phyloP scores from a whole-genome alignment of 1,284 basidiomycete species.

The Rhodotorula glutinis region DNA sequence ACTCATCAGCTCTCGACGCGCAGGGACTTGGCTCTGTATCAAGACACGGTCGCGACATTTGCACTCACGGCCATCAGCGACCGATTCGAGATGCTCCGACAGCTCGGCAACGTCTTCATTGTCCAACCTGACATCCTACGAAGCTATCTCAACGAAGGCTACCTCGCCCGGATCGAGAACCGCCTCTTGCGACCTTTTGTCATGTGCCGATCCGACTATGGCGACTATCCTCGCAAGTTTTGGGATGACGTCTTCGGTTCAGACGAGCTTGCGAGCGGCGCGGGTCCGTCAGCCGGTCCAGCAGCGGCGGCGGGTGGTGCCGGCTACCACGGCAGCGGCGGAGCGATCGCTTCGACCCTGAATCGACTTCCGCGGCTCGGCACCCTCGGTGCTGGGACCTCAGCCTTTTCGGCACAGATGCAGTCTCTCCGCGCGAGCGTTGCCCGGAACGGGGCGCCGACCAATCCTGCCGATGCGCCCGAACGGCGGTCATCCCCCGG shows the following conservation, averaged over 20 bases:
- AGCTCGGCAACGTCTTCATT: constrained; percentile 95
- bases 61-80: constrained; percentile 78
- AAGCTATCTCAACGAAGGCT: constrained; percentile 81
- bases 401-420: constrained; percentile 3
- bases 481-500: not conserved
- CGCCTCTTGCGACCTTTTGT: constrained; percentile 86
- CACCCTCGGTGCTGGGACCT: not conserved
- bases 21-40: constrained; percentile 94
- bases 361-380: not conserved
- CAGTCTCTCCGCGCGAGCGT: not conserved
- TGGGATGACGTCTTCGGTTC: constrained; percentile 41
- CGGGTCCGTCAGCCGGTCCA: not conserved
- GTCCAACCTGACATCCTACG: constrained; percentile 88
- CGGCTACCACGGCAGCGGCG: not conserved
- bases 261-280: not conserved
- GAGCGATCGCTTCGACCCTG: not conserved
- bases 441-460: not conserved
- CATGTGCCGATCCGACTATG: constrained; percentile 78
- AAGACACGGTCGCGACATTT: constrained; percentile 82
- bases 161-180: constrained; percentile 85
- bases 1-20: constrained; percentile 5
- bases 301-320: not conserved
- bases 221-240: constrained; percentile 37
- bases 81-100: constrained; percentile 96
- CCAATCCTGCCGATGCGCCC: not conserved